phyloP scores from a whole-genome alignment of 2,329 filamentous ascomycete genomes.

The Neophaeococcomyces mojaviensis region DNA sequence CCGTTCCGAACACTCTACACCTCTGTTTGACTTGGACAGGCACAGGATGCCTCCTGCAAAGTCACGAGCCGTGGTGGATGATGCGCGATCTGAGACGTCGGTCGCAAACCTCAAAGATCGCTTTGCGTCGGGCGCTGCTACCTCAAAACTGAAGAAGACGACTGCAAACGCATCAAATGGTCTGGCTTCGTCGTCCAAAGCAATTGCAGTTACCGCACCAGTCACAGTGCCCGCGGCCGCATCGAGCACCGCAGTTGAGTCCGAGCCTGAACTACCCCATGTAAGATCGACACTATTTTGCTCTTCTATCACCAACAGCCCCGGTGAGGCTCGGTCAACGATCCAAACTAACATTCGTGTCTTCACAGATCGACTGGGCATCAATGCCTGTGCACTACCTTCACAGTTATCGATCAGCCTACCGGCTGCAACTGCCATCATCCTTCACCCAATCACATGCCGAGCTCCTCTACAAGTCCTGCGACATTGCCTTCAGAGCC shows the following conservation, averaged over 20 bases:
- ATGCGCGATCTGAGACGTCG: slow-evolving; percentile 42
- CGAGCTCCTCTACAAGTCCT: slow-evolving; percentile 37
- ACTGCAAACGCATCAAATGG: slow-evolving; percentile 25
- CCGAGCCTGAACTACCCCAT: slow-evolving; percentile 25
- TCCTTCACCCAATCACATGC: slow-evolving; percentile 39
- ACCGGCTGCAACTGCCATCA: slow-evolving; percentile 38
- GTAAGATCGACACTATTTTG: slow-evolving; percentile 23
- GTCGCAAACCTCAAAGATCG: slow-evolving; percentile 31
- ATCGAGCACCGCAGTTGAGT: slow-evolving; percentile 10
- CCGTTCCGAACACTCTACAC: neutral
- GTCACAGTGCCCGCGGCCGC: slow-evolving; percentile 21
- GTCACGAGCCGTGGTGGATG: slow-evolving; percentile 36
- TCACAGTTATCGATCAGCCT: slow-evolving; percentile 42
- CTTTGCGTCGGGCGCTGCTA: slow-evolving; percentile 8
- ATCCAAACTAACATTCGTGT: neutral
- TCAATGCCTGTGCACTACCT: slow-evolving; percentile 24
- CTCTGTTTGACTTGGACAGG: neutral
- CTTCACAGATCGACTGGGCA: slow-evolving; percentile 16
- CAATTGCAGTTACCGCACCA: slow-evolving; percentile 7
- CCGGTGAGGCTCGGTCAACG: neutral
- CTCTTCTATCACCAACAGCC: slow-evolving; percentile 3
- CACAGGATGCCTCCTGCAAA: slow-evolving; percentile 39
- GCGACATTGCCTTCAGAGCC: slow-evolving; percentile 37
- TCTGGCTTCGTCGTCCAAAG: slow-evolving; percentile 25
- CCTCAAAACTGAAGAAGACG: slow-evolving; percentile 15